Base-by-base conservation (phyloP, 2,329 filamentous ascomycete species). In the Trichoderma simmonsii region DNA sequence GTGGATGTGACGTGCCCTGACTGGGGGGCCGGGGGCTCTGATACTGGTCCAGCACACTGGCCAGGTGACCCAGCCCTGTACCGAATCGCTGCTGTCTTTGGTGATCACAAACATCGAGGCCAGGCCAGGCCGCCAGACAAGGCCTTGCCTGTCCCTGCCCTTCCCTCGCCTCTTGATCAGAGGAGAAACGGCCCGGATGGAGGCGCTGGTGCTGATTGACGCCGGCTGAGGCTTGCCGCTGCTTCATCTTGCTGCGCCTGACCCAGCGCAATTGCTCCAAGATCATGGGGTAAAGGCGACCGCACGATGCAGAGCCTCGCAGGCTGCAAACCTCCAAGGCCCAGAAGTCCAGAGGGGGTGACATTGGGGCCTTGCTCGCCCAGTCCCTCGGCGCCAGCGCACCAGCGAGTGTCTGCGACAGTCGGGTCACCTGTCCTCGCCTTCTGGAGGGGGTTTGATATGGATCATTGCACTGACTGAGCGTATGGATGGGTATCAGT, bases 331-430 rank as follows among this genome's bases (percentile, higher is more conserved):
- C 30, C 15, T 18, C 2, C 34, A 36, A 15, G 34, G 34, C 34
- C 14, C 34, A 36, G 36, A 62, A 6, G 63, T 36, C 60, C 66
- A 21, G 48, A 28, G 43, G 51, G 61, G 68, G 72, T 71, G 56
- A 39, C 69, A 73, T 73, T 71, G 63, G 63, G 64, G 72, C 69
- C 61, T 60, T 68, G 61, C 59, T 73, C 69, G 59, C 70, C 72
- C 72, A 73, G 72, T 73, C 70, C 63, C 72, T 73, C 70, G 70
- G 72, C 60, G 72, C 72, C 72, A 73, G 65, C 72, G 70, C 72
- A 71, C 62, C 72, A 69, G 39, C 39, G 65, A 59, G 72, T 60
- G 69, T 69, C 72, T 73, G 70, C 72, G 69, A 72, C 72, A 73
- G 54, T 59, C 34, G 36, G 72, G 72, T 73, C 72, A 73, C 69